Conservation (phyloP, 1,284 basidiomycete species). For the Ganoderma lingzhi region DNA sequence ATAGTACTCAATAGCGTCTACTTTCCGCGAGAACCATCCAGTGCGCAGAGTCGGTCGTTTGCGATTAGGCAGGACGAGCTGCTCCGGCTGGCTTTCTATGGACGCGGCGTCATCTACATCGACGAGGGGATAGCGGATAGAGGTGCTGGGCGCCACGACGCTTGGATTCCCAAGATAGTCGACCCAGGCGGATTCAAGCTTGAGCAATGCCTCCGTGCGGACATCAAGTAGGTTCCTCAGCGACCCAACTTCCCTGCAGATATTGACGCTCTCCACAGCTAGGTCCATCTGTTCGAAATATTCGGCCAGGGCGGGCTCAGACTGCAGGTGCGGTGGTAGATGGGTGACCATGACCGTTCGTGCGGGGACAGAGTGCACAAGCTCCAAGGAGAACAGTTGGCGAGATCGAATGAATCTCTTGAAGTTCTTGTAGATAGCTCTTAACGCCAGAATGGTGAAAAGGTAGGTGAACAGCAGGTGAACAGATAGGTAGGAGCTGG, state of each 20-base stretch:
- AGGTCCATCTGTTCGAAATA: conserved; percentile 92
- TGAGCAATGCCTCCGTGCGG: conserved; percentile 80
- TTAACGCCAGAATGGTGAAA: conserved; percentile 88
- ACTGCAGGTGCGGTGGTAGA: conserved; percentile 84
- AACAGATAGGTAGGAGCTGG: conserved; percentile 84
- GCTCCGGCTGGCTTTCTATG: conserved; percentile 56
- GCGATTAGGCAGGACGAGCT: conserved; percentile 78
- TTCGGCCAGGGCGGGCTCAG: conserved; percentile 87
- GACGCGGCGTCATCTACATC: conserved; percentile 57
- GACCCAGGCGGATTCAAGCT: conserved; percentile 87
- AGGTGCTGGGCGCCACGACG: conserved; percentile 51
- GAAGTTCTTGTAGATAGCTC: conserved; percentile 91
- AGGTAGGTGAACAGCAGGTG: conserved; percentile 95
- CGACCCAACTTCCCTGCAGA: conserved; percentile 84
- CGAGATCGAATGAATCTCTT: conserved; percentile 90
- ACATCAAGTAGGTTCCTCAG: conserved; percentile 79
- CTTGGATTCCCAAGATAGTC: conserved; percentile 94
- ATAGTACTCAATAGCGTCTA: conserved; percentile 88
- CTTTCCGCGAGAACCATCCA: conserved; percentile 72
- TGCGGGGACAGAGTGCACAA: conserved; percentile 93
- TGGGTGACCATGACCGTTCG: conserved; percentile 91
- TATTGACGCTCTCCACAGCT: conserved; percentile 88
- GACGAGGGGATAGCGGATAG: conserved; percentile 45
- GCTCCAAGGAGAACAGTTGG: conserved; percentile 92
- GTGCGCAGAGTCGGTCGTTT: conserved; percentile 75